A percentile compares a stretch with the other conserved stretches of the same genome.
Conservation (phyloP, 1,284 basidiomycete genomes). For the Melampsora abietis-canadensis region DNA sequence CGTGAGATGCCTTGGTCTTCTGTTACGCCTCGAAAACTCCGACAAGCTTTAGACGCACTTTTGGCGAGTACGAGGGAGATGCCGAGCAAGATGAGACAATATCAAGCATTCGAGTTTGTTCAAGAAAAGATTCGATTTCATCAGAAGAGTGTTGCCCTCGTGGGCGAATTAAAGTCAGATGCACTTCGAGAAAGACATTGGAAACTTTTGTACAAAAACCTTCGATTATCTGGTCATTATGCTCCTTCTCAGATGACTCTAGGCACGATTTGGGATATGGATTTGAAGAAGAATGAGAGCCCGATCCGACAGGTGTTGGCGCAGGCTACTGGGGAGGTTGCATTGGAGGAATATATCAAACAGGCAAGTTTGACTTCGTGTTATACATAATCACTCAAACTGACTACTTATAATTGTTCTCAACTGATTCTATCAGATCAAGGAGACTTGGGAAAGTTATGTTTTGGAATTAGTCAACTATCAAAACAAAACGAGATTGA, state of each 20-base stretch:
- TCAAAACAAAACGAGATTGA: slow-evolving; percentile 95
- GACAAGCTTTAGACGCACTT: slow-evolving; percentile 86
- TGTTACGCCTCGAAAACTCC: slow-evolving; percentile 83
- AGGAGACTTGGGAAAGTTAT: slow-evolving; percentile 94
- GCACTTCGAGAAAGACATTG: slow-evolving; percentile 96
- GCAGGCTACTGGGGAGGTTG: slow-evolving; percentile 89
- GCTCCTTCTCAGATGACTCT: slow-evolving; percentile 73
- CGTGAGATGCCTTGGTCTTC: slow-evolving; percentile 86
- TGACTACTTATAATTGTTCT: neutral
- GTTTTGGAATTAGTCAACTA: slow-evolving; percentile 95
- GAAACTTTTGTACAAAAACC: slow-evolving; percentile 93
- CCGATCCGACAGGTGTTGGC: slow-evolving; percentile 90
- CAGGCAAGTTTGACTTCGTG: slow-evolving; percentile 59
- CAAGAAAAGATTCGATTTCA: slow-evolving; percentile 82
- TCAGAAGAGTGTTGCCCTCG: slow-evolving; percentile 81
- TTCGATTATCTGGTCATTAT: slow-evolving; percentile 58
- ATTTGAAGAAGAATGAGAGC: slow-evolving; percentile 85
- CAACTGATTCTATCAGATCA: slow-evolving; percentile 63
- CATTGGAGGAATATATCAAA: slow-evolving; percentile 57
- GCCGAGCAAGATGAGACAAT: slow-evolving; percentile 98
- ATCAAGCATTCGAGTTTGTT: slow-evolving; percentile 96
- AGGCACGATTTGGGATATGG: slow-evolving; percentile 94
- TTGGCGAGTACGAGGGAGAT: slow-evolving; percentile 91
- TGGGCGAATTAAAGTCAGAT: slow-evolving; percentile 93
- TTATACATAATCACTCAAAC: neutral